A percentile compares a stretch with the other conserved stretches of the same genome.
Conservation (phyloP, 2,329 filamentous ascomycete species). For the Phialophora macrospora region DNA sequence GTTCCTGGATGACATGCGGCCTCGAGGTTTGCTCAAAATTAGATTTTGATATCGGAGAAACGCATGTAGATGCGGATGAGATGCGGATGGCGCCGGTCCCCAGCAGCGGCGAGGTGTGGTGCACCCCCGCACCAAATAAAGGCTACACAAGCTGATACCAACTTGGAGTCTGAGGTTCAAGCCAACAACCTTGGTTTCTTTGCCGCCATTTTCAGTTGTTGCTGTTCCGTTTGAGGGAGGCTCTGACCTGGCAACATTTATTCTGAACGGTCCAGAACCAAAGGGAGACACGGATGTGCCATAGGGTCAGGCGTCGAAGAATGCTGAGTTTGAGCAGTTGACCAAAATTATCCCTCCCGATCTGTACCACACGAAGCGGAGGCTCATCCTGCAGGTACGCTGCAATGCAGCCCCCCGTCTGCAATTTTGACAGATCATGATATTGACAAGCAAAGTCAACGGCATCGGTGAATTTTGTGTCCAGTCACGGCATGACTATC, state of each 20-base stretch:
- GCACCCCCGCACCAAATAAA: neutral
- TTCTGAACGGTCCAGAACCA: neutral
- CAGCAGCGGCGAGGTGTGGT: conserved; percentile 14
- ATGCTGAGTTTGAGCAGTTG: neutral
- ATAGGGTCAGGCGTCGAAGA: neutral
- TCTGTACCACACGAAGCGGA: conserved; percentile 5
- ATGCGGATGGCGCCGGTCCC: conserved; percentile 23
- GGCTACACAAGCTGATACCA: conserved; percentile 20
- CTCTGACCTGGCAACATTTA: neutral
- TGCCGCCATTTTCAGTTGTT: neutral
- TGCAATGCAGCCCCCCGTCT: conserved; percentile 17
- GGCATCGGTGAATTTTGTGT: neutral
- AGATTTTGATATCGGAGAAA: conserved; percentile 21
- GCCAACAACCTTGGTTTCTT: neutral
- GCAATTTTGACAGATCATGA: conserved; percentile 25
- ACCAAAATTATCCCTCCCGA: neutral
- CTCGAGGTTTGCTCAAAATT: neutral
- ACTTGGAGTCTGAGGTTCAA: neutral
- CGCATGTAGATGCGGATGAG: conserved; percentile 14
- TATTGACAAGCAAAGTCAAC: neutral
- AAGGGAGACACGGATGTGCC: neutral
- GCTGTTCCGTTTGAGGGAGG: neutral
- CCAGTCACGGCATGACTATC: neutral
- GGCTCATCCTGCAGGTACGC: conserved; percentile 16
- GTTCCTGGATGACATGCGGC: neutral